phyloP scores from a whole-genome alignment of 2,329 filamentous ascomycete genomes.

The Neofusicoccum laricinum region DNA sequence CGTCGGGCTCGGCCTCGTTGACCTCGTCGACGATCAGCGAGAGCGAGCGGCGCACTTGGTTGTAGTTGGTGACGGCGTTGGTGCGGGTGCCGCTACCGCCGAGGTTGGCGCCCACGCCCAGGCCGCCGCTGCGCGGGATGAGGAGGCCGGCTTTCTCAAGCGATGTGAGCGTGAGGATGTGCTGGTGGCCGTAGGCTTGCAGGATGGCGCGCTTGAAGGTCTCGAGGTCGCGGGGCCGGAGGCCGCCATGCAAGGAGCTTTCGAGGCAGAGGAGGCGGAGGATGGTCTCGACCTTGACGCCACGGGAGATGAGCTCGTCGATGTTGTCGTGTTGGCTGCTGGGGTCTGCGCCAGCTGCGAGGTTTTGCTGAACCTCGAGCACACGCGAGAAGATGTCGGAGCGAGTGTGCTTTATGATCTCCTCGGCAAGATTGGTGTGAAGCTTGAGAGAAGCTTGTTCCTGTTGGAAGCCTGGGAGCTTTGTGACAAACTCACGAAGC shows the following conservation, averaged over 20 bases:
- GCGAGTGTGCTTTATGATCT: conserved; percentile 89
- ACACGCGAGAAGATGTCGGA: conserved; percentile 85
- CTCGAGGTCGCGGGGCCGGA: conserved; percentile 86
- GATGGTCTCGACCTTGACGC: conserved; percentile 75
- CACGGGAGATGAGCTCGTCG: conserved; percentile 89
- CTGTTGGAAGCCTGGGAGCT: conserved; percentile 85
- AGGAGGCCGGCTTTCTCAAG: conserved; percentile 90
- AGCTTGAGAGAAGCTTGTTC: conserved; percentile 91
- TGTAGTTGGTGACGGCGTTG: conserved; percentile 62
- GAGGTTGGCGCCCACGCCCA: conserved; percentile 45
- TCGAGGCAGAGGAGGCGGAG: conserved; percentile 86
- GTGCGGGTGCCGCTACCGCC: conserved; percentile 40
- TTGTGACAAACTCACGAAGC: conserved; percentile 91
- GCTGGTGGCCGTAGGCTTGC: conserved; percentile 92
- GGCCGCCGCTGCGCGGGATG: conserved; percentile 51
- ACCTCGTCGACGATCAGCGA: conserved; percentile 94
- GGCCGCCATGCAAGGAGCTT: conserved; percentile 82
- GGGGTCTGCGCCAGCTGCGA: conserved; percentile 86
- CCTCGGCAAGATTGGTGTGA: conserved; percentile 88
- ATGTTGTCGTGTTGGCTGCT: conserved; percentile 86
- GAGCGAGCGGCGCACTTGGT: conserved; percentile 78
- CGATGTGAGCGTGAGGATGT: conserved; percentile 82
- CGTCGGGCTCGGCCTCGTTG: conserved; percentile 88
- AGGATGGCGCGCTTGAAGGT: conserved; percentile 83
- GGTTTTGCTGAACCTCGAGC: conserved; percentile 92